Evolutionary conservation across 306 rosid genomes (phyloP).

Genomic region (Crotalaria pallida): DNA sequence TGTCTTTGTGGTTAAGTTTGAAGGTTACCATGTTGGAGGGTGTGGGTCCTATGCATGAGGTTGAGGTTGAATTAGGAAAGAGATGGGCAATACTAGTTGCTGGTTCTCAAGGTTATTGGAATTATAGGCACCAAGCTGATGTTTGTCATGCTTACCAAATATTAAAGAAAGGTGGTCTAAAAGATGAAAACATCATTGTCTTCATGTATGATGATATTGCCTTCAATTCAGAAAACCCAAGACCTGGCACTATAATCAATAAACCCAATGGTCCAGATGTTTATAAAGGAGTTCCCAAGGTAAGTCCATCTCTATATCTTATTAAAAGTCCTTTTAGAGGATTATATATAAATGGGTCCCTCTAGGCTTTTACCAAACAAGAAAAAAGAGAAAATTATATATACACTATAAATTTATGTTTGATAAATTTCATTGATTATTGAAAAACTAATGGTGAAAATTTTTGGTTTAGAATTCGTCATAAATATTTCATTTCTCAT

Average conservation of each 20-base stretch:
- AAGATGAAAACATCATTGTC: constrained; percentile 29
- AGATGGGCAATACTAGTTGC: constrained; percentile 32
- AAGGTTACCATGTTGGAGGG: background rate
- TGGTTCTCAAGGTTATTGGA: background rate
- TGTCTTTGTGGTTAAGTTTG: background rate
- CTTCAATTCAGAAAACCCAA: background rate
- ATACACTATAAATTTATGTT: no score
- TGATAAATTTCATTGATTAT: no score
- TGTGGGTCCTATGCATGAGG: background rate
- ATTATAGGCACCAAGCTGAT: constrained; percentile 42
- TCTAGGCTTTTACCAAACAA: no score
- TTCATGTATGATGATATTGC: constrained; percentile 36
- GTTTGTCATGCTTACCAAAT: constrained; percentile 33
- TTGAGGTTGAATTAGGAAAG: background rate
- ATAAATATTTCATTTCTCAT: no score
- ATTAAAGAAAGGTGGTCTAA: constrained; percentile 20
- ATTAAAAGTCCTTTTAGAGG: no score
- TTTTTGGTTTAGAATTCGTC: no score
- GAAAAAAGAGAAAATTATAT: no score
- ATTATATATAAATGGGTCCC: no score
- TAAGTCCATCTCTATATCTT: background rate
- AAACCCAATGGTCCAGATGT: constrained; percentile 26
- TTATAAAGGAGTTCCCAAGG: constrained; percentile 32
- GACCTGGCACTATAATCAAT: constrained; percentile 18
- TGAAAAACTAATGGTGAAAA: no score